Base-by-base conservation (phyloP, 345 rosid genomes). In the Eutrema japonicum region DNA sequence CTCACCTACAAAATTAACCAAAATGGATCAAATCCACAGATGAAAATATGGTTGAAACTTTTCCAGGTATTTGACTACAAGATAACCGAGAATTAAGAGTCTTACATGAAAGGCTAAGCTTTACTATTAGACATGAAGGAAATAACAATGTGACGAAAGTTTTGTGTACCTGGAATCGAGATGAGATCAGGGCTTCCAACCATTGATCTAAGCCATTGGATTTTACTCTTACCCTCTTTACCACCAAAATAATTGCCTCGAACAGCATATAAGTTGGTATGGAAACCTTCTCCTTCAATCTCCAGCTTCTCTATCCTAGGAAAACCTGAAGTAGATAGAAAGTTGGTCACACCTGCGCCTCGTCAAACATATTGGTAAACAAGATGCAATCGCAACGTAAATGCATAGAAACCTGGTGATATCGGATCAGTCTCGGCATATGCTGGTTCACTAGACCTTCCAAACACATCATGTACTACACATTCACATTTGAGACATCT, bases 141-240 rank as follows among this genome's bases (percentile, higher is more conserved):
- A 55, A 55, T 38, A 70, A 54, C 58, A 61, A 11, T 53, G 41
- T 42, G 37, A 40, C 4, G 2, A 11, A 30, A 65, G 63, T 77
- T 74, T 61, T 57, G 48, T 68, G 58, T 83, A 88, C 98, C 98
- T 82, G 81, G 95, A 78, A 89, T 89, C 66, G 98, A 91, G 72
- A 94, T 91, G 72, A 91, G 95, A 83, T 91, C 97, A 50, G 97
- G 97, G 85, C 97, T 94, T 48, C 97, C 98, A 68, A 94, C 89
- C 96, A 91, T 94, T 56, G 98, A 84, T 70, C 97, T 82, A 68
- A 91, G 96, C 98, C 98, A 94, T 50, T 91, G 98, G 64, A 94
- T 88, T 81, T 84, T 89, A 81, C 97, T 91, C 84, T 91, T 91
- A 4, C 97, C 98, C 87, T 94, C 98, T 79, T 80, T 91, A 81